These are phyloP conservation scores for Reticulascus tulasneorum DNA, from an alignment of 2,329 filamentous ascomycete species.

Conservation along the genomic window DNA sequence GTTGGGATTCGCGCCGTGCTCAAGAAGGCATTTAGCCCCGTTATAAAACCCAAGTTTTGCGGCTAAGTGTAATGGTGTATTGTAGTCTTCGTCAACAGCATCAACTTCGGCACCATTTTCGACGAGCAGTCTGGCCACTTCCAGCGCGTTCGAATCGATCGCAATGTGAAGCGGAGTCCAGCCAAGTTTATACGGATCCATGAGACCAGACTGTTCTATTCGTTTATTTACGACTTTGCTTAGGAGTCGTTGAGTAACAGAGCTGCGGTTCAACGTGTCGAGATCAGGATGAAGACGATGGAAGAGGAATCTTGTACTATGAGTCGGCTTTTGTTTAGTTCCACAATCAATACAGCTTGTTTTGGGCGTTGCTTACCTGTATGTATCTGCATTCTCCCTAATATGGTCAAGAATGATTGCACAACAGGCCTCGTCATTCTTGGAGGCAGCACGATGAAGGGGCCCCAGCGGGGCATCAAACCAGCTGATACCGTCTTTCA, in stretches of 20 bases:
- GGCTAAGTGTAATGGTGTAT: not conserved
- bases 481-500: no score
- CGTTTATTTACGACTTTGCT: not conserved
- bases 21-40: not conserved
- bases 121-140: not conserved
- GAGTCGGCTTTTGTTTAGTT: no score
- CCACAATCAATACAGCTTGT: no score
- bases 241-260: not conserved
- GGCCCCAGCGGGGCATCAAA: no score
- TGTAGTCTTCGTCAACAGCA: no score
- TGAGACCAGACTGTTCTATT: not conserved
- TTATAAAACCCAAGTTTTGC: not conserved
- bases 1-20: slow-evolving; percentile 1
- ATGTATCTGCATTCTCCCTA: not conserved
- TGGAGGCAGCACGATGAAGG: not conserved
- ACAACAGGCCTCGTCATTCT: no score
- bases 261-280: no score
- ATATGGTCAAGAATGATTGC: not conserved
- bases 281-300: no score
- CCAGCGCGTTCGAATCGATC: not conserved
- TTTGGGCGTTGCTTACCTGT: not conserved
- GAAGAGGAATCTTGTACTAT: no score
- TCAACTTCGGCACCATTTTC: not conserved
- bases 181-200: not conserved
- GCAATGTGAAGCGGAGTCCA: not conserved